Percentiles rank a stretch among this genome's conserved stretches.
These are phyloP conservation scores for Pseudozyma hubeiensis DNA, from an alignment of 1,284 basidiomycete genomes.

Conservation along the genomic window DNA sequence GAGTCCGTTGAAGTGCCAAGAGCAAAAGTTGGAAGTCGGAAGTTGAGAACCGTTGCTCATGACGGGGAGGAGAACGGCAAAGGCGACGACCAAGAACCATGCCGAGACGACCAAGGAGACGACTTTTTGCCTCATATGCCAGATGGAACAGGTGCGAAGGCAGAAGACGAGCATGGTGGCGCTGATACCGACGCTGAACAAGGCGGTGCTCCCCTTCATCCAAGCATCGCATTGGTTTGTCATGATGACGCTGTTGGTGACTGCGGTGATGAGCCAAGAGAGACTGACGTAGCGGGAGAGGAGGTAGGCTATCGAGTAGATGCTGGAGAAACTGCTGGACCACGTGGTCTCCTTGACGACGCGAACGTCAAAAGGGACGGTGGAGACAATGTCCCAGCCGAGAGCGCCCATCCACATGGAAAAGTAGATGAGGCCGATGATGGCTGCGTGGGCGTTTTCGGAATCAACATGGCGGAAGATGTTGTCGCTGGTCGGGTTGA, in stretches of 20 bases:
- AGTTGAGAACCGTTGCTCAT: constrained; percentile 38
- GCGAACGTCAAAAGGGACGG: constrained; percentile 51
- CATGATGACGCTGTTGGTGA: constrained; percentile 52
- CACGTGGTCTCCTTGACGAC: constrained; percentile 52
- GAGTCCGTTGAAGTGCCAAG: constrained; percentile 45
- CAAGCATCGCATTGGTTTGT: constrained; percentile 40
- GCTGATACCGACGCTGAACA: constrained; percentile 53
- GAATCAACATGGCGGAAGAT: constrained; percentile 47
- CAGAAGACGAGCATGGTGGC: constrained; percentile 60
- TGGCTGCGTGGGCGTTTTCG: constrained; percentile 41
- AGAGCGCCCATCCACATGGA: constrained; percentile 63
- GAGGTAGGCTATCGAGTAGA: constrained; percentile 58
- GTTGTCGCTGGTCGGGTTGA: constrained; percentile 50
- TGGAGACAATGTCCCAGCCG: constrained; percentile 61
- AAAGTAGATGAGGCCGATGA: constrained; percentile 52
- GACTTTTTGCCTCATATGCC: constrained; percentile 49
- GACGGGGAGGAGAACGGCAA: constrained; percentile 44
- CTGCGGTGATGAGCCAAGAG: constrained; percentile 49
- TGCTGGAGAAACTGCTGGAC: constrained; percentile 46
- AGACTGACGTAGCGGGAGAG: constrained; percentile 55
- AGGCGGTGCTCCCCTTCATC: constrained; percentile 40
- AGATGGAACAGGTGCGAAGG: constrained; percentile 56
- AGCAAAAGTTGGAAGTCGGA: constrained; percentile 51
- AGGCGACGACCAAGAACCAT: constrained; percentile 49
- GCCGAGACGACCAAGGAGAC: constrained; percentile 47